Percentiles rank a stretch among this genome's conserved stretches.
Evolutionary conservation across 2,329 filamentous ascomycete genomes (phyloP).

Genomic region (Celoporthe dispersa): DNA sequence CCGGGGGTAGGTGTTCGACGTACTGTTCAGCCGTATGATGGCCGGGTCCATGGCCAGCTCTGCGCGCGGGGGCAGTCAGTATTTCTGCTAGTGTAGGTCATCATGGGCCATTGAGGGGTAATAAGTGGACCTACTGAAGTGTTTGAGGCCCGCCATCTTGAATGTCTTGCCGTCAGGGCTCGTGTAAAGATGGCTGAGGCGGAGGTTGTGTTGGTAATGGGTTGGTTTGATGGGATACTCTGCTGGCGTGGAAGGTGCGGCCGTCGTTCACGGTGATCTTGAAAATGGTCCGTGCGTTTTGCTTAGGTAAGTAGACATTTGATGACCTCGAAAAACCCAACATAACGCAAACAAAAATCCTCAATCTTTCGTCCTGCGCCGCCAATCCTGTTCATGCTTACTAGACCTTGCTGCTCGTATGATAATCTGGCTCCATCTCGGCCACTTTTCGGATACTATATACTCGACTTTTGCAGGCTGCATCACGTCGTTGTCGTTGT

Average conservation of each 20-base stretch:
- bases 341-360: not conserved
- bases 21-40: slow-evolving; percentile 52
- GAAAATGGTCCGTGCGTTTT: slow-evolving; percentile 3
- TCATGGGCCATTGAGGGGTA: slow-evolving; percentile 23
- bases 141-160: slow-evolving; percentile 50
- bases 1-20: slow-evolving; percentile 33
- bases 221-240: slow-evolving; percentile 5
- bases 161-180: slow-evolving; percentile 33
- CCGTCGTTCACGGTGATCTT: slow-evolving; percentile 9
- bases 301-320: slow-evolving; percentile 3
- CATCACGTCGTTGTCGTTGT: not conserved
- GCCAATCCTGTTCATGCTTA: not conserved
- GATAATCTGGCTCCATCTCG: not conserved
- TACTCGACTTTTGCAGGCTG: not conserved
- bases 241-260: not conserved
- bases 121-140: slow-evolving; percentile 44
- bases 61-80: slow-evolving; percentile 41
- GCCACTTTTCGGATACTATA: not conserved
- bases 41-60: slow-evolving; percentile 53
- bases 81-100: slow-evolving; percentile 12
- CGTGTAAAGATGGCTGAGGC: slow-evolving; percentile 12
- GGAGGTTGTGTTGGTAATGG: slow-evolving; percentile 4
- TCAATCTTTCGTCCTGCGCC: not conserved
- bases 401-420: not conserved
- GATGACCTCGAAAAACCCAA: not conserved